These are phyloP conservation scores for Akanthomyces dipterigenus DNA, from an alignment of 2,329 filamentous ascomycete genomes.

Conservation along the genomic window DNA sequence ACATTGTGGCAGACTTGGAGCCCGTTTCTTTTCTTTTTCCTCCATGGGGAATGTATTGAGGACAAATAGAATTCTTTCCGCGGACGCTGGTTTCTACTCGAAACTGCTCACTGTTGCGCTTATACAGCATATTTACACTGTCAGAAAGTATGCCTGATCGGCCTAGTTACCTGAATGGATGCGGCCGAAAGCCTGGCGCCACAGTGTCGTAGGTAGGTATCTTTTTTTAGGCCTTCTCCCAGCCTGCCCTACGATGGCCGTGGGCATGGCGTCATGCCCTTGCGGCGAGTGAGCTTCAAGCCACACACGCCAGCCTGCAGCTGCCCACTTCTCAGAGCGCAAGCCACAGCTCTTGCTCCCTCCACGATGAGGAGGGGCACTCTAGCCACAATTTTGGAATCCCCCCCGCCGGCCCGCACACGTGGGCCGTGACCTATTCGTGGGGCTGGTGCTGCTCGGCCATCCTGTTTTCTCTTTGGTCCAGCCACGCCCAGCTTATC, in stretches of 20 bases:
- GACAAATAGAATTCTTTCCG: neutral
- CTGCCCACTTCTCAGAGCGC: neutral
- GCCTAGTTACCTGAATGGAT: neutral
- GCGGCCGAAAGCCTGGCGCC: neutral
- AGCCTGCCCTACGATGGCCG: neutral
- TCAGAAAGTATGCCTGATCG: conserved; percentile 1
- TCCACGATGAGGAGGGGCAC: neutral
- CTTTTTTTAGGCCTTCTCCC: neutral
- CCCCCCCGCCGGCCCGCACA: neutral
- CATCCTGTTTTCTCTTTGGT: neutral
- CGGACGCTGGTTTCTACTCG: neutral
- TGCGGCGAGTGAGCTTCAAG: neutral
- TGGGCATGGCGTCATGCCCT: neutral
- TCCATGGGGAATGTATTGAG: neutral
- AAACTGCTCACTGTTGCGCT: neutral
- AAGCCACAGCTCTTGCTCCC: neutral
- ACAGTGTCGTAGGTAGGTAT: neutral
- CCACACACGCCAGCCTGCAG: neutral
- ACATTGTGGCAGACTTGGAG: neutral
- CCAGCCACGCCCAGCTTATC: neutral
- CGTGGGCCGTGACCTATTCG: neutral
- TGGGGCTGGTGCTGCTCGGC: neutral
- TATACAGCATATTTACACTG: neutral
- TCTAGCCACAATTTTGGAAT: neutral
- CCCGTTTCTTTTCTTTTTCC: neutral